phyloP scores from a whole-genome alignment of 1,284 basidiomycete species.

The Ustilago vetiveriae region DNA sequence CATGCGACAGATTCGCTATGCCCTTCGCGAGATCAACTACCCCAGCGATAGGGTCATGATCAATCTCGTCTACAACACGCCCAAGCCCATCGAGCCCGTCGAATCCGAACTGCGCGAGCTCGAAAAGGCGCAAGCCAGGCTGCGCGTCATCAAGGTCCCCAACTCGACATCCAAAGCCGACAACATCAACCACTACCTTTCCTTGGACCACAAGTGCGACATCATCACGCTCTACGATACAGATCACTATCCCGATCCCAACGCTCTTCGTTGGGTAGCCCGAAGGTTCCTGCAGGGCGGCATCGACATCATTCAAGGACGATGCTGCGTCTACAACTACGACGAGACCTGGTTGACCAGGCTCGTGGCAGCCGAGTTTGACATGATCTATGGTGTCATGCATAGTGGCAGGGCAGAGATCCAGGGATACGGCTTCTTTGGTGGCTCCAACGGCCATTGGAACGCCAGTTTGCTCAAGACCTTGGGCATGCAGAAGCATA shows the following conservation, averaged over 20 bases:
- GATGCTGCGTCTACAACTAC: constrained; percentile 61
- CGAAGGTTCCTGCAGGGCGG: constrained; percentile 54
- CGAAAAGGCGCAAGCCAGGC: constrained; percentile 32
- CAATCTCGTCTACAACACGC: constrained; percentile 63
- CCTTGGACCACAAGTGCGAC: constrained; percentile 50
- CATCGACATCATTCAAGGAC: constrained; percentile 62
- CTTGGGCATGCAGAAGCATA: constrained; percentile 57
- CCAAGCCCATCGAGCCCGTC: constrained; percentile 53
- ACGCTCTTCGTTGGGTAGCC: constrained; percentile 56
- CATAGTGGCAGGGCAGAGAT: constrained; percentile 56
- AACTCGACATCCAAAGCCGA: constrained; percentile 59
- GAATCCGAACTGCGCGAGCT: constrained; percentile 49
- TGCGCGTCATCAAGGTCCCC: constrained; percentile 58
- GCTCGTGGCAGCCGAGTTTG: constrained; percentile 58
- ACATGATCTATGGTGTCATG: constrained; percentile 60
- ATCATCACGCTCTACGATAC: constrained; percentile 61
- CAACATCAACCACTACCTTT: constrained; percentile 61
- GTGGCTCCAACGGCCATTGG: constrained; percentile 63
- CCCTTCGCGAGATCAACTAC: constrained; percentile 57
- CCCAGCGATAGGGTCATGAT: constrained; percentile 50
- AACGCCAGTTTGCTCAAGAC: constrained; percentile 56
- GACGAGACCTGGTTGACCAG: constrained; percentile 50
- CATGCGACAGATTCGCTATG: constrained; percentile 56
- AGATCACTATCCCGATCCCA: constrained; percentile 57
- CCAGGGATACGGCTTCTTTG: constrained; percentile 60